Evolutionary conservation across 176 grass and related monocot genomes (phyloP).

Genomic region (Eleusine indica): DNA sequence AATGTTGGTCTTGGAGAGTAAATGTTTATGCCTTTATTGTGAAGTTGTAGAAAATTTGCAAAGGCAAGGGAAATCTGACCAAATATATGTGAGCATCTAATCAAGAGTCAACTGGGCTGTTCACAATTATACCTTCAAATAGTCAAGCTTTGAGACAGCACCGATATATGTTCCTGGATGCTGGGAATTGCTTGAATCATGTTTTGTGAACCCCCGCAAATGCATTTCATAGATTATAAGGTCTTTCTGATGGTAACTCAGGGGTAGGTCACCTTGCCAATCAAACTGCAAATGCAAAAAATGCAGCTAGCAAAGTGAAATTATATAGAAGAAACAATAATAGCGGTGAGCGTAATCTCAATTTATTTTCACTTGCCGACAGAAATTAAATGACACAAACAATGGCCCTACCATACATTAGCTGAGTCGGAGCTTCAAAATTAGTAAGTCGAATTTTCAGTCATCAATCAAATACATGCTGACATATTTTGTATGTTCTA

Average conservation of each 20-base stretch:
- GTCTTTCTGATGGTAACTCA: constrained; percentile 66
- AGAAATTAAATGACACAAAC: constrained; percentile 2
- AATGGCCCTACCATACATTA: neutral
- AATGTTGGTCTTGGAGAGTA: neutral
- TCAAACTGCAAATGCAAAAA: constrained; percentile 73
- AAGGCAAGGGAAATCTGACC: neutral
- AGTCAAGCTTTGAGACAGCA: constrained; percentile 76
- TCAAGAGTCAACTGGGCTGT: neutral
- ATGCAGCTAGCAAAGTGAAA: constrained; percentile 25
- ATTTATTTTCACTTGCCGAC: constrained; percentile 26
- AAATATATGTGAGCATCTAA: neutral
- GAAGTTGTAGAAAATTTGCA: constrained; percentile 8
- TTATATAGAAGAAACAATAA: neutral
- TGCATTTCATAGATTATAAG: constrained; percentile 96
- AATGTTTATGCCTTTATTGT: neutral
- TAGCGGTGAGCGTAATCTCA: neutral
- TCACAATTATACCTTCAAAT: constrained; percentile 69
- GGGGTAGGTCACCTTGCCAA: constrained; percentile 83
- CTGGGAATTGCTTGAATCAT: constrained; percentile 72
- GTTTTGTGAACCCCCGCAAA: constrained; percentile 84
- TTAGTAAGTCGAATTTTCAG: neutral
- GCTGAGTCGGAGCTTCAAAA: neutral
- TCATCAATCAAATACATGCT: neutral
- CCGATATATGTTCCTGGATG: constrained; percentile 80
- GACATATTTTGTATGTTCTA: neutral